These are phyloP conservation scores for Salix viminalis DNA, from an alignment of 345 rosid genomes.

Conservation along the genomic window DNA sequence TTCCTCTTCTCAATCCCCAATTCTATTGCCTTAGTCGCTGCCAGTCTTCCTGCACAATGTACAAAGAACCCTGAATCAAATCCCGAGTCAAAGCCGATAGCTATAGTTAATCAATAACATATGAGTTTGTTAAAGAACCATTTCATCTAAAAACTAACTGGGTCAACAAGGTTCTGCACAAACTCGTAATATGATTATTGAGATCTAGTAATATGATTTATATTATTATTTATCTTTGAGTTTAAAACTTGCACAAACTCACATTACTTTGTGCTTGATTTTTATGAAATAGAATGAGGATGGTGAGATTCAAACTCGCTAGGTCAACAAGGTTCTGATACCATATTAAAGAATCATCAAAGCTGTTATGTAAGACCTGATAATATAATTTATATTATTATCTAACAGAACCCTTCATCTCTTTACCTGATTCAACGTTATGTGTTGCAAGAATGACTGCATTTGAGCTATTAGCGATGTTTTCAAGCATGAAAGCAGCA, in stretches of 20 bases:
- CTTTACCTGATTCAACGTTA: slow-evolving; percentile 67
- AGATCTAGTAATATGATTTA: too few species aligned
- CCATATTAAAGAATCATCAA: too few species aligned
- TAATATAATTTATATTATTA: too few species aligned
- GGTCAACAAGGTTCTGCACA: too few species aligned
- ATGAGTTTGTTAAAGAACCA: background rate
- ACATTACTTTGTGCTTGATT: rapidly evolving
- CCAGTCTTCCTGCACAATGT: slow-evolving; percentile 53
- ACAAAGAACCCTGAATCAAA: background rate
- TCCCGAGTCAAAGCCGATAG: background rate
- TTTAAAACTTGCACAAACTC: too few species aligned
- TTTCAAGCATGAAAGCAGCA: slow-evolving; percentile 65
- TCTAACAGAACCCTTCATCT: background rate
- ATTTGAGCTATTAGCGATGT: slow-evolving; percentile 46
- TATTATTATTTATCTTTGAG: too few species aligned
- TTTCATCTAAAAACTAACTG: too few species aligned
- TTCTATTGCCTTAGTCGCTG: slow-evolving; percentile 52
- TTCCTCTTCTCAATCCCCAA: slow-evolving; percentile 51
- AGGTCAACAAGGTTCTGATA: too few species aligned
- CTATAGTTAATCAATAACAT: background rate
- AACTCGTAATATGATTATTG: too few species aligned
- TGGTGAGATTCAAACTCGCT: too few species aligned
- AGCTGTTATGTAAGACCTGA: too few species aligned
- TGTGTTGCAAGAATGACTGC: slow-evolving; percentile 90
- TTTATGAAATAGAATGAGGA: too few species aligned